Conservation (phyloP, 75 land plant genomes). For the Selaginella tamariscina region DNA sequence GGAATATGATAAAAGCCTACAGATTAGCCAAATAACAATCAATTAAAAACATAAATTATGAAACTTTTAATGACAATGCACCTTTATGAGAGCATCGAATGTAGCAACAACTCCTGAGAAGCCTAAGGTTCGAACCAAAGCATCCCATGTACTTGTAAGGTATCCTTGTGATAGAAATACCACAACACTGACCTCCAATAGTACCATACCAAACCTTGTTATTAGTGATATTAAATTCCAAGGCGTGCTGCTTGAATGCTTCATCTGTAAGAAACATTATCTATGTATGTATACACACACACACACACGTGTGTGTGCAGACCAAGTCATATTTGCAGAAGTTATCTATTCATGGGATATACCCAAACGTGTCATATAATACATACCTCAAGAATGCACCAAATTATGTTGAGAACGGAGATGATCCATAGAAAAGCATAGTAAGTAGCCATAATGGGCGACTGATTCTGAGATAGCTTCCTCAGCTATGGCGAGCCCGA, state of each 20-base stretch:
- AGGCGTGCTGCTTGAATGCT: conserved; percentile 25
- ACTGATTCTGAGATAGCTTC: conserved; percentile 48
- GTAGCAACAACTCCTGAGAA: conserved; percentile 62
- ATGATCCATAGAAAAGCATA: conserved; percentile 72
- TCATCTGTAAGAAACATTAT: too few relatives aligned
- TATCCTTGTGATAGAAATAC: conserved; percentile 73
- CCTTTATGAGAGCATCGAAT: conserved; percentile 62
- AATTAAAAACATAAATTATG: neutral
- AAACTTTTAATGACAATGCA: conserved; percentile 12
- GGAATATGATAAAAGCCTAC: conserved; percentile 65
- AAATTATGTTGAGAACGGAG: conserved; percentile 57
- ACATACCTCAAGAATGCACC: conserved; percentile 67
- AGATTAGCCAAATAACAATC: neutral
- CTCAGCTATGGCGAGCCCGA: conserved; percentile 42
- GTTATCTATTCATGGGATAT: neutral
- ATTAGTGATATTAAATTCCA: conserved; percentile 70
- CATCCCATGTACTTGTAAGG: conserved; percentile 63
- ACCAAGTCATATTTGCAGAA: too few relatives aligned
- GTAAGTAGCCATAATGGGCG: conserved; percentile 65
- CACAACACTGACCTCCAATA: conserved; percentile 66
- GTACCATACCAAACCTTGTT: conserved; percentile 63
- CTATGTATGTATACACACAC: too few relatives aligned
- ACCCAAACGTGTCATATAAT: too few relatives aligned
- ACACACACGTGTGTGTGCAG: too few relatives aligned
- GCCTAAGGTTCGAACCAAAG: conserved; percentile 47